Evolutionary conservation across 106 monocot genomes (phyloP).

Genomic region (Posidonia australis): DNA sequence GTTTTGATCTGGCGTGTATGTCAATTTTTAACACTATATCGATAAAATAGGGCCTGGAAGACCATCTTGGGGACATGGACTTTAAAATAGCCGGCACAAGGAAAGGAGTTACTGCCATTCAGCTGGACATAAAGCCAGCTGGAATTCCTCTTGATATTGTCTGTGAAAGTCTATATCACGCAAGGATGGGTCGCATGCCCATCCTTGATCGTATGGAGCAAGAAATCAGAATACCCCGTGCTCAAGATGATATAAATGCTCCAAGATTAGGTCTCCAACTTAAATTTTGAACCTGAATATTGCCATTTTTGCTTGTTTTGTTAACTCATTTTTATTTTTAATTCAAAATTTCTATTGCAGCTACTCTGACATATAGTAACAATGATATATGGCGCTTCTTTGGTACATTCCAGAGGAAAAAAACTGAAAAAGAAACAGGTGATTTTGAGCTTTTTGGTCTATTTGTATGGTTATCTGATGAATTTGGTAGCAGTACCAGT

Average conservation of each 20-base stretch:
- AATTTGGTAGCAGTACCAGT: no score
- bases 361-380: slow-evolving; percentile 49
- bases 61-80: slow-evolving; percentile 99
- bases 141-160: slow-evolving; percentile 92
- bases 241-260: slow-evolving; percentile 34
- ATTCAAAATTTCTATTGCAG: slow-evolving; percentile 22
- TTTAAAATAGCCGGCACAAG: slow-evolving; percentile 96
- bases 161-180: slow-evolving; percentile 75
- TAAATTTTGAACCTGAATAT: slow-evolving; percentile 1
- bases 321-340: background rate
- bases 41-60: slow-evolving; percentile 71
- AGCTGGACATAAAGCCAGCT: slow-evolving; percentile 96
- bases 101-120: slow-evolving; percentile 86
- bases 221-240: slow-evolving; percentile 59
- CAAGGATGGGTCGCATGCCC: slow-evolving; percentile 52
- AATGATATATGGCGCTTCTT: slow-evolving; percentile 62
- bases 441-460: background rate
- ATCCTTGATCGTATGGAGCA: slow-evolving; percentile 88
- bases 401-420: slow-evolving; percentile 47
- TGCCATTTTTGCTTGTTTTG: background rate
- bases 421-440: slow-evolving; percentile 93
- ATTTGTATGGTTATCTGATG: no score
- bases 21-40: background rate
- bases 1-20: background rate
- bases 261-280: slow-evolving; percentile 46